Evolutionary conservation across 768 basidiomycete genomes (phyloP), one percentile per base, ranked within the genome.

Genomic region (Trametes punicea): DNA sequence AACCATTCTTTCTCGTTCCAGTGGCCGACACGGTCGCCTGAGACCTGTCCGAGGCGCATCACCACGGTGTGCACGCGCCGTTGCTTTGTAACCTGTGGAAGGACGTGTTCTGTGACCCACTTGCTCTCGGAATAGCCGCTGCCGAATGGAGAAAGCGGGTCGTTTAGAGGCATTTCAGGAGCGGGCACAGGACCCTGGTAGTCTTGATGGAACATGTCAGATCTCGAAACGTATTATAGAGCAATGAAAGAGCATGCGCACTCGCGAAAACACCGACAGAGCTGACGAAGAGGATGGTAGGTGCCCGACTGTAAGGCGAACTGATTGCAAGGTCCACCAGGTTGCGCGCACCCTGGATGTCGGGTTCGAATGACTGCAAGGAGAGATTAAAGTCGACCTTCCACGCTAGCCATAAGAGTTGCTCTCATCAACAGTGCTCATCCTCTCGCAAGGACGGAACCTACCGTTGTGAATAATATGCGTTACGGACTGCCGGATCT

Each of bases 1-100:
- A 75, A 56, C 66, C 69, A 74, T 34, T 76, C 71, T 20, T 62
- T 54, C 29, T 66, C 62, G 27, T 75, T 73, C 77, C 76, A 76
- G 25, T 64, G 65, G 0, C 77, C 77, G 48, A 71, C 72, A 0
- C 38, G 33, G 15, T 66, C 68, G 6, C 76, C 72, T 11, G 66
- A 64, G 0, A 78, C 61, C 49, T 74, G 74, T 4, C 77, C 75
- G 0, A 74, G 62, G 44, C 77, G 74, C 33, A 76, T 39, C 9
- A 67, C 59, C 26, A 72, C 63, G 1, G 67, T 61, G 36, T 30
- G 63, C 51, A 60, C 62, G 18, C 62, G 66, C 1, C 67, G 64
- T 31, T 55, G 29, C 29, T 55, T 31, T 3, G 62, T 48, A 4
- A 64, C 64, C 3, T 34, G 41, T 25, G 46, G 30, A 7, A 72